A percentile compares a stretch with the other conserved stretches of the same genome.
phyloP scores from a whole-genome alignment of 208 protist species.

The Wallacemonas sp. region DNA sequence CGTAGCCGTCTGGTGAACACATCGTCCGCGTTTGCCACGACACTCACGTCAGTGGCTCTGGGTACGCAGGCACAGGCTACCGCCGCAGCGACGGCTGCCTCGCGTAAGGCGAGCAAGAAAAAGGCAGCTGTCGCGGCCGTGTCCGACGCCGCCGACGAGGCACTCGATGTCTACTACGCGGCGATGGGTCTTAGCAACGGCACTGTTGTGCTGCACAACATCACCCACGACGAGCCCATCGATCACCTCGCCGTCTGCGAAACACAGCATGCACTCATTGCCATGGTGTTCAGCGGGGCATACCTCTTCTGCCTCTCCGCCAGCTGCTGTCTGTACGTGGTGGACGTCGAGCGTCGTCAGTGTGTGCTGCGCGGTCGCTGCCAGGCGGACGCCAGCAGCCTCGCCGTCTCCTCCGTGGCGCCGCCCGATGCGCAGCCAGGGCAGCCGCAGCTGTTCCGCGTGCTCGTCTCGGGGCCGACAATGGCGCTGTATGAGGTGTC shows the following conservation, averaged over 20 bases:
- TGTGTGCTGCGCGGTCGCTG: slow-evolving; percentile 20
- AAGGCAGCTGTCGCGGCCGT: neutral
- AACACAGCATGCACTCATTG: slow-evolving; percentile 57
- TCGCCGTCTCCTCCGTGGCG: slow-evolving; percentile 27
- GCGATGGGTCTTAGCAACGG: slow-evolving; percentile 78
- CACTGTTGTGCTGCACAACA: slow-evolving; percentile 70
- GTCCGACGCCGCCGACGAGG: neutral
- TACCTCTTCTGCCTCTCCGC: slow-evolving; percentile 55
- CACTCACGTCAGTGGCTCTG: slow-evolving; percentile 61
- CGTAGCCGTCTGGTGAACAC: slow-evolving; percentile 19
- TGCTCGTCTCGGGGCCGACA: slow-evolving; percentile 61
- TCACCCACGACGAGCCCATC: slow-evolving; percentile 39
- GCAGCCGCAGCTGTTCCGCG: slow-evolving; percentile 25
- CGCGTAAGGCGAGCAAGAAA: neutral
- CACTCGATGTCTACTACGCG: slow-evolving; percentile 28
- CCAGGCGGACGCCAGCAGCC: slow-evolving; percentile 46
- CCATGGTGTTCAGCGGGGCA: slow-evolving; percentile 36
- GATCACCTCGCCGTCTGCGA: slow-evolving; percentile 55
- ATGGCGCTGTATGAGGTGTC: slow-evolving; percentile 48
- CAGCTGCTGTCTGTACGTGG: slow-evolving; percentile 43
- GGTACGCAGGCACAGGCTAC: slow-evolving; percentile 11
- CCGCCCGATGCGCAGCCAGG: neutral
- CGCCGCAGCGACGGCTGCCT: neutral
- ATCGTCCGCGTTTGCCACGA: slow-evolving; percentile 44
- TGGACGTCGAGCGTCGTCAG: slow-evolving; percentile 27